Base-by-base conservation (phyloP, 106 monocot genomes). In the Gastrodia elata region DNA sequence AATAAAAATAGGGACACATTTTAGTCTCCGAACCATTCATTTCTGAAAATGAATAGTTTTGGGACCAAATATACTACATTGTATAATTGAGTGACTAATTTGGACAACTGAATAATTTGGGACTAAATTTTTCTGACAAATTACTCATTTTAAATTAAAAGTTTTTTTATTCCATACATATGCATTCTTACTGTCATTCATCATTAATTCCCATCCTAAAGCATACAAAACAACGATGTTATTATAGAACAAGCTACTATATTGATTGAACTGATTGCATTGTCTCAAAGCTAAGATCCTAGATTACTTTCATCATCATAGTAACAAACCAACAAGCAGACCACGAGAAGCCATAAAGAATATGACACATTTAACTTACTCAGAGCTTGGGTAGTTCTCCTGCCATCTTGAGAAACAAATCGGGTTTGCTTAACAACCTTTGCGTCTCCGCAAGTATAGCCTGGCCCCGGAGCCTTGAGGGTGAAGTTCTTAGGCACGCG, bases 311-410 rank as follows among this genome's bases (percentile, higher is more conserved):
- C 5, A 30, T 64, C 33, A 32, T 25, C 28, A 32, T 1, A 34
- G n/a, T 32, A 30, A 25, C 25, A 32, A 32, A 4, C 13, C 30
- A 64, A 34, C 13, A 64, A 26, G 26, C 57, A 22, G 8, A 58
- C 26, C 0, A 46, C 18, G 0, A 11, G 18, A 46, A 46, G 2
- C 46, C 18, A 46, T 18, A 46, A 2, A 46, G 30, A 5, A 68
- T 37, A 13, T 40, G 42, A 58, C 1, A 18, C 14, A 37, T 44
- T 41, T 15, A 35, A 80, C 86, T 79, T 74, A 86, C 83, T 86
- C 76, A 83, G 64, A 42, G 82, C 80, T 75, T 86, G 86, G 8
- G 82, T 83, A 13, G 77, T 77, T 71, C 82, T 82, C 75, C 77
- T 77, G 33, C 80, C 80, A 80, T 86, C 82, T 8, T 38, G 64